These are phyloP conservation scores for Pleurotus citrinopileatus DNA, from an alignment of 768 basidiomycete species.

Conservation along the genomic window DNA sequence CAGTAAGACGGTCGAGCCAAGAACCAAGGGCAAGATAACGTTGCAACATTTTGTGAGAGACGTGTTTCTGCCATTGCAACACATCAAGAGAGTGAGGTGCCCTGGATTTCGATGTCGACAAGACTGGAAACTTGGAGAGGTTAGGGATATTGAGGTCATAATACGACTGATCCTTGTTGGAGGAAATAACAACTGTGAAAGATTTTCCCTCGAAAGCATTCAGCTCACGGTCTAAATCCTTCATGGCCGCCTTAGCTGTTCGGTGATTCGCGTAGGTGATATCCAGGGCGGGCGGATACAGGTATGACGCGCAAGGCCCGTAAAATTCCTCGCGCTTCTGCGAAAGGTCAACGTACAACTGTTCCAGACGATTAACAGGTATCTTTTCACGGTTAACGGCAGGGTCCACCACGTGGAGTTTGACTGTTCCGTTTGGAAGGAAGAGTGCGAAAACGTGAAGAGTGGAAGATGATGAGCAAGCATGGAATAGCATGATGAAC, in stretches of 20 bases:
- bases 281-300: constrained; percentile 61
- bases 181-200: constrained; percentile 79
- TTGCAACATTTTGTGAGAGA: constrained; percentile 77
- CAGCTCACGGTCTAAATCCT: constrained; percentile 85
- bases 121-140: constrained; percentile 79
- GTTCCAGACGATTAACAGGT: constrained; percentile 54
- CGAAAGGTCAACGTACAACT: constrained; percentile 64
- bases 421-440: constrained; percentile 64
- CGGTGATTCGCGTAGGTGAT: constrained; percentile 62
- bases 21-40: constrained; percentile 76
- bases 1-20: constrained; percentile 78
- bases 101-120: constrained; percentile 84
- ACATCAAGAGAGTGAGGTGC: constrained; percentile 71
- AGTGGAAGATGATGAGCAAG: constrained; percentile 58
- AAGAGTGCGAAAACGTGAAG: constrained; percentile 91
- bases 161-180: constrained; percentile 78
- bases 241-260: constrained; percentile 76
- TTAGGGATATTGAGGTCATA: constrained; percentile 74
- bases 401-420: constrained; percentile 87
- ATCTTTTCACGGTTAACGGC: constrained; percentile 85
- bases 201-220: constrained; percentile 71
- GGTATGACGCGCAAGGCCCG: constrained; percentile 44
- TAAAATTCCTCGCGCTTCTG: constrained; percentile 44
- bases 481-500: constrained; percentile 89
- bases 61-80: constrained; percentile 87